Evolutionary conservation across 371 early-diverging fungal genomes (phyloP).

Genomic region (Apophysomyces variabilis): DNA sequence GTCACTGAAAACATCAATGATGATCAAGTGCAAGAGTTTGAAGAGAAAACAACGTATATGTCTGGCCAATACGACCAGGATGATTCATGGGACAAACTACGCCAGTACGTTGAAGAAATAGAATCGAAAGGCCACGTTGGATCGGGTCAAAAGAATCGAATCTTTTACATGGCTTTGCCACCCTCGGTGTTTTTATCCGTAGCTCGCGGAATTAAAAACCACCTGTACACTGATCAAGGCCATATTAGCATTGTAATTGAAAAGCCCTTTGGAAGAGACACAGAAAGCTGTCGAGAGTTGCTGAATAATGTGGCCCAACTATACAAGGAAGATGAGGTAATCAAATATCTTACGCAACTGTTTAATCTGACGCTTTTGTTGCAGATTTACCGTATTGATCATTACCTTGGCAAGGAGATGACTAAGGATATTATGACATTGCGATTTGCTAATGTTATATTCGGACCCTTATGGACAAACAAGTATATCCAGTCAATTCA

Average conservation of each 20-base stretch:
- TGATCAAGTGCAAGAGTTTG: slow-evolving; percentile 35
- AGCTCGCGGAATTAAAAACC: slow-evolving; percentile 71
- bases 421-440: slow-evolving; percentile 94
- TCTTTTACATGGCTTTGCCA: slow-evolving; percentile 99
- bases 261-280: slow-evolving; percentile 98
- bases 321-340: slow-evolving; percentile 88
- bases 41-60: slow-evolving; percentile 22
- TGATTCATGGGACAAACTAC: slow-evolving; percentile 70
- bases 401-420: slow-evolving; percentile 98
- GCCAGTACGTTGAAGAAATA: slow-evolving; percentile 57
- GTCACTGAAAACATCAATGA: slow-evolving; percentile 74
- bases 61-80: slow-evolving; percentile 90
- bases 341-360: neutral
- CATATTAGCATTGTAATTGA: slow-evolving; percentile 90
- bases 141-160: slow-evolving; percentile 56
- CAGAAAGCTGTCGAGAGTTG: slow-evolving; percentile 79
- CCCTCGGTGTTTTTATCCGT: slow-evolving; percentile 94
- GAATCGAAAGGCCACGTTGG: slow-evolving; percentile 49
- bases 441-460: slow-evolving; percentile 93
- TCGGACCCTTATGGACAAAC: slow-evolving; percentile 90
- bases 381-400: slow-evolving; percentile 95
- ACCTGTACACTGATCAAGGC: slow-evolving; percentile 62
- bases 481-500: slow-evolving; percentile 90
- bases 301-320: slow-evolving; percentile 66
- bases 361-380: slow-evolving; percentile 1